These are phyloP conservation scores for Aspergillus nomiae DNA, from an alignment of 2,329 filamentous ascomycete genomes.

Conservation along the genomic window DNA sequence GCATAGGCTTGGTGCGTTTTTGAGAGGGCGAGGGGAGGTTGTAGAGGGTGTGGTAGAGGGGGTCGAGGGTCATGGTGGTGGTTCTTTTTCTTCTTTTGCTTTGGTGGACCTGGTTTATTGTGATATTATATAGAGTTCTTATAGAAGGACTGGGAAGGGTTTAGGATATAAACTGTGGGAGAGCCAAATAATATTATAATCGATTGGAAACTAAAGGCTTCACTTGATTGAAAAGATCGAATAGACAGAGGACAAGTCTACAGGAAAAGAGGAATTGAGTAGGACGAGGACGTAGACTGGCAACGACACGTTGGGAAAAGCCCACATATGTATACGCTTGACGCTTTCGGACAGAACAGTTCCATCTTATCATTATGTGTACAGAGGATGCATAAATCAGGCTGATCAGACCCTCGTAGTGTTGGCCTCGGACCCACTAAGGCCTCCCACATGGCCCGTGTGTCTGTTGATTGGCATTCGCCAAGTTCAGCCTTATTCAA, in stretches of 20 bases:
- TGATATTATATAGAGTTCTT: neutral
- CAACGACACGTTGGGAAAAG: too few relatives aligned
- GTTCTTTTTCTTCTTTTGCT: neutral
- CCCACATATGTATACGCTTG: neutral
- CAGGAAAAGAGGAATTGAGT: neutral
- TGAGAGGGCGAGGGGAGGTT: constrained; percentile 6
- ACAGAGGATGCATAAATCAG: neutral
- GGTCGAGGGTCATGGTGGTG: neutral
- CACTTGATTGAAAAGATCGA: neutral
- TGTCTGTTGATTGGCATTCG: neutral
- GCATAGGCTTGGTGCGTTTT: constrained; percentile 16
- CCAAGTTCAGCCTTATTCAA: neutral
- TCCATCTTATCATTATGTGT: too few relatives aligned
- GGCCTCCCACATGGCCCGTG: neutral
- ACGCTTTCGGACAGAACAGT: too few relatives aligned
- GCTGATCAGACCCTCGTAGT: neutral
- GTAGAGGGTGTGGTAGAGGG: constrained; percentile 7
- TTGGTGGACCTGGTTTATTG: too few relatives aligned
- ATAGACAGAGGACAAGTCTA: neutral
- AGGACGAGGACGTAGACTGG: too few relatives aligned
- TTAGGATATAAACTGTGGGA: too few relatives aligned
- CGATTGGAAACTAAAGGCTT: neutral
- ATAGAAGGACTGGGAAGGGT: neutral
- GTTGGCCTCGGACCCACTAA: neutral
- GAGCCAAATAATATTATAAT: neutral